Conservation (phyloP, 2,329 filamentous ascomycete species). For the Ramularia endophylla region DNA sequence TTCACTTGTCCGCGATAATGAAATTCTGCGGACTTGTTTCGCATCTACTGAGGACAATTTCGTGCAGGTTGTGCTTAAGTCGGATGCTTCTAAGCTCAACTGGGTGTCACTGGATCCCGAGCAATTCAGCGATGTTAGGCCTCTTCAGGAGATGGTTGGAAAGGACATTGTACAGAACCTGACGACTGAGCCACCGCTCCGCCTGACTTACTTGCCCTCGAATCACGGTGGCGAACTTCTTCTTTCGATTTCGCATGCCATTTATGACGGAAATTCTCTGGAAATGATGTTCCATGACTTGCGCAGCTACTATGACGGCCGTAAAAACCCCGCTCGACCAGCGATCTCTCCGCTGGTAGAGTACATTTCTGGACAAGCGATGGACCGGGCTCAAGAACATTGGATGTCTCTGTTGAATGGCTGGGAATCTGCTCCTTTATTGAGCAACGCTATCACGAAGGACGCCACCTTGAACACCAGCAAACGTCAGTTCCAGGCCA, state of each 20-base stretch:
- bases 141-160: slow-evolving; percentile 3
- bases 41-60: slow-evolving; percentile 5
- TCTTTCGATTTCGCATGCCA: slow-evolving; percentile 10
- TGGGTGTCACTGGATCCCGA: neutral
- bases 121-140: neutral
- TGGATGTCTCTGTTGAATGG: slow-evolving; percentile 4
- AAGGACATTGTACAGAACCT: slow-evolving; percentile 4
- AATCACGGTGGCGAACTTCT: neutral
- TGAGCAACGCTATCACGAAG: neutral
- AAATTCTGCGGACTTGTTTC: slow-evolving; percentile 11
- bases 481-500: slow-evolving; percentile 2
- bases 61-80: slow-evolving; percentile 10
- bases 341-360: slow-evolving; percentile 6
- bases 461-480: slow-evolving; percentile 2
- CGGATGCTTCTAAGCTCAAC: neutral
- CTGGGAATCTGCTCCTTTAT: slow-evolving; percentile 7
- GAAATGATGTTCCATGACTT: slow-evolving; percentile 11
- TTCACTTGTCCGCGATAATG: slow-evolving; percentile 6
- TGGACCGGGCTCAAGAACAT: slow-evolving; percentile 2
- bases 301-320: slow-evolving; percentile 2
- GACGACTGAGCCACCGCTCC: slow-evolving; percentile 6
- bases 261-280: slow-evolving; percentile 11
- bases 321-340: neutral
- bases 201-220: neutral
- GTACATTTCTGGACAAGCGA: slow-evolving; percentile 8